These are phyloP conservation scores for Xerocomellus chrysenteron DNA, from an alignment of 768 basidiomycete species.

Conservation along the genomic window DNA sequence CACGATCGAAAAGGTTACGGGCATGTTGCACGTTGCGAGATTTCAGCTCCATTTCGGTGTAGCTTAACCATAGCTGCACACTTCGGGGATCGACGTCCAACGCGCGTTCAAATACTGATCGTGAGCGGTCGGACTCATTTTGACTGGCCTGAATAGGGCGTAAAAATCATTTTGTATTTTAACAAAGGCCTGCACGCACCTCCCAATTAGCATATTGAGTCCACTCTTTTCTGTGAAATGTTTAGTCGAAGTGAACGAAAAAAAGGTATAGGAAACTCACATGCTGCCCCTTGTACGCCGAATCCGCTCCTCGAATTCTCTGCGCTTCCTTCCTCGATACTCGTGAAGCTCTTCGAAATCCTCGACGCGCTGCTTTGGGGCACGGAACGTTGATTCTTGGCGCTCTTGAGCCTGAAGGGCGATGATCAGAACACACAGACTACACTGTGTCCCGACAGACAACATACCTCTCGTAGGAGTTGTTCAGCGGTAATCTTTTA, in stretches of 20 bases:
- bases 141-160: conserved; percentile 68
- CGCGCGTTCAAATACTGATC: conserved; percentile 95
- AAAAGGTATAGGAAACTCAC: conserved; percentile 39
- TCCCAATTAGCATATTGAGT: conserved; percentile 86
- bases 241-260: background rate
- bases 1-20: conserved; percentile 94
- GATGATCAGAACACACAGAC: background rate
- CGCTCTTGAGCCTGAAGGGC: conserved; percentile 84
- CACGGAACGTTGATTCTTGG: conserved; percentile 88
- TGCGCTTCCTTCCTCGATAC: conserved; percentile 88
- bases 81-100: conserved; percentile 92
- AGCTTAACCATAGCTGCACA: conserved; percentile 89
- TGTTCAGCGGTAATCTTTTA: conserved; percentile 96
- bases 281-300: conserved; percentile 78
- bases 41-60: conserved; percentile 98
- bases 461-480: conserved; percentile 82
- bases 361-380: conserved; percentile 93
- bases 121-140: conserved; percentile 92
- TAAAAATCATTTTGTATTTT: background rate
- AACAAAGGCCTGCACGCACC: conserved; percentile 37
- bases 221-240: conserved; percentile 71
- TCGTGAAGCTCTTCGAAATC: conserved; percentile 92
- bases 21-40: conserved; percentile 97
- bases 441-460: background rate
- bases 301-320: conserved; percentile 91